Evolutionary conservation across 1,284 basidiomycete genomes (phyloP).

Genomic region (Sanghuangporus sanghuang): DNA sequence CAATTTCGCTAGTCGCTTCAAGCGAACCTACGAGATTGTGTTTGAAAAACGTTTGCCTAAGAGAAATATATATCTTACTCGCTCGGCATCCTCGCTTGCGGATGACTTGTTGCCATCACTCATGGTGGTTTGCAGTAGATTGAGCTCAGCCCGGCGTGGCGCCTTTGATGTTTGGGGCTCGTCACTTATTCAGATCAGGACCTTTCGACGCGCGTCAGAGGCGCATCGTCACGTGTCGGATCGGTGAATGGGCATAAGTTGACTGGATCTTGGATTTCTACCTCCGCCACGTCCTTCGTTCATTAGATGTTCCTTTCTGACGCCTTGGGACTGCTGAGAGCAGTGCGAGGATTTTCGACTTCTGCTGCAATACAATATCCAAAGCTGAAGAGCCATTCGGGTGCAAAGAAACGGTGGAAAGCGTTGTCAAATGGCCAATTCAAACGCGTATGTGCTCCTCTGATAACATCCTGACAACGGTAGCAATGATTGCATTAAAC

Average conservation of each 20-base stretch:
- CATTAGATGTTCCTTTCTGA: slow-evolving; percentile 3
- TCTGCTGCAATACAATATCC: slow-evolving; percentile 42
- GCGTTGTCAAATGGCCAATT: slow-evolving; percentile 65
- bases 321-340: neutral
- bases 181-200: neutral
- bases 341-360: slow-evolving; percentile 38
- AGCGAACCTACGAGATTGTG: slow-evolving; percentile 61
- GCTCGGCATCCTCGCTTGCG: slow-evolving; percentile 72
- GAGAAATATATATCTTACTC: slow-evolving; percentile 38
- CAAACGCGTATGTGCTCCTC: slow-evolving; percentile 57
- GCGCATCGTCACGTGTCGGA: neutral
- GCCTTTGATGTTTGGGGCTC: neutral
- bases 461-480: neutral
- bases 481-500: slow-evolving; percentile 5
- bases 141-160: slow-evolving; percentile 27
- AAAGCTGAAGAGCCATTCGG: slow-evolving; percentile 74
- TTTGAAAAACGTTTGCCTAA: neutral
- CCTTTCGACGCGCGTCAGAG: slow-evolving; percentile 1
- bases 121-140: slow-evolving; percentile 31
- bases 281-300: neutral
- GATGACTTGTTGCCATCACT: slow-evolving; percentile 33
- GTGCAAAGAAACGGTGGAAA: slow-evolving; percentile 78
- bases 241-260: neutral
- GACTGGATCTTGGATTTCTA: no score
- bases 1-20: slow-evolving; percentile 81